Evolutionary conservation across 2,329 filamentous ascomycete genomes (phyloP).

Genomic region (Incumbomyces lentus): DNA sequence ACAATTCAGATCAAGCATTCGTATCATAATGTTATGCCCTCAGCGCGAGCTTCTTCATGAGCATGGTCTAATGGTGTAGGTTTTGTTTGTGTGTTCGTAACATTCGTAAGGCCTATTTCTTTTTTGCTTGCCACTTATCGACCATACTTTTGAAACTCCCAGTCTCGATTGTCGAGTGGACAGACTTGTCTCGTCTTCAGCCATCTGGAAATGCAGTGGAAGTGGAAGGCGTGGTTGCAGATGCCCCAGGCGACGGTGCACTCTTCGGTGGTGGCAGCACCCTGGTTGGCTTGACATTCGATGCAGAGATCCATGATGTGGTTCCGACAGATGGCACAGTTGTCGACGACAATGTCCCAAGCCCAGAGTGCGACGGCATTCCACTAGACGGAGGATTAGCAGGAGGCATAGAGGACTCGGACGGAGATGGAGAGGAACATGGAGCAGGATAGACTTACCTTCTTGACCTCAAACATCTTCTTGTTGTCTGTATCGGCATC

Average conservation of each 20-base stretch:
- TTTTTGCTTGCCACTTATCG: slow-evolving; percentile 31
- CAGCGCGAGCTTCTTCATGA: not conserved
- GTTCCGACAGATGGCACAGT: slow-evolving; percentile 98
- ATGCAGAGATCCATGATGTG: slow-evolving; percentile 99
- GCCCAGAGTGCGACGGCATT: slow-evolving; percentile 97
- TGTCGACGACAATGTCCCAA: slow-evolving; percentile 99
- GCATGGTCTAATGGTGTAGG: not conserved
- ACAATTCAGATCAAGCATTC: no score
- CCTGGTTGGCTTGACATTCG: slow-evolving; percentile 97
- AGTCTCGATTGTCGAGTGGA: slow-evolving; percentile 93
- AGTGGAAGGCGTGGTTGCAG: slow-evolving; percentile 99
- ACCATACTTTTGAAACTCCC: slow-evolving; percentile 99
- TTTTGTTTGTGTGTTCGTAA: slow-evolving; percentile 3
- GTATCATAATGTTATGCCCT: not conserved
- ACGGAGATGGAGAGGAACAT: no score
- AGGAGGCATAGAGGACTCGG: no score
- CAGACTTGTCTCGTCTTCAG: slow-evolving; percentile 98
- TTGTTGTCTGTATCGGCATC: slow-evolving; percentile 54
- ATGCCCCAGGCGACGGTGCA: slow-evolving; percentile 99
- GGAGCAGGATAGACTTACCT: slow-evolving; percentile 46
- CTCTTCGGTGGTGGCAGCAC: slow-evolving; percentile 91
- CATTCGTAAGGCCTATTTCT: not conserved
- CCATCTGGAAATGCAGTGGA: slow-evolving; percentile 99
- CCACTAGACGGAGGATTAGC: slow-evolving; percentile 52
- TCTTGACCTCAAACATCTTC: slow-evolving; percentile 98